A percentile compares a stretch with the other conserved stretches of the same genome.
Conservation (phyloP, 768 basidiomycete species). For the Strobilomyces confusus region DNA sequence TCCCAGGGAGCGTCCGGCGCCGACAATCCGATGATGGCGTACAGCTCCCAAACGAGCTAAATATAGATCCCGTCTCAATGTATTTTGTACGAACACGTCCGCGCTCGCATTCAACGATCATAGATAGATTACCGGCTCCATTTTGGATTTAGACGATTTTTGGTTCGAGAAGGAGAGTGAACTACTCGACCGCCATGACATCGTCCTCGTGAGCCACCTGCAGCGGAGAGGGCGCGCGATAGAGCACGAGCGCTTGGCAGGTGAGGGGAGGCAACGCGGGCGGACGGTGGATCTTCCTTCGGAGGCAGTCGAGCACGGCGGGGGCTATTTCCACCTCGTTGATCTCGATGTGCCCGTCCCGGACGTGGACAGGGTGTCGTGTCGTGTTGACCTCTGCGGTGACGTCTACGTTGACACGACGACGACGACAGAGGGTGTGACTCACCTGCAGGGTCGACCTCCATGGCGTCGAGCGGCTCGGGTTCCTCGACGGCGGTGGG, state of each 20-base stretch:
- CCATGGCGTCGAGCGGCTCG: conserved; percentile 55
- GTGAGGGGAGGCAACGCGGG: conserved; percentile 13
- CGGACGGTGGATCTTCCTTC: conserved; percentile 25
- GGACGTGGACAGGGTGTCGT: neutral
- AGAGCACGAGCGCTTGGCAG: conserved; percentile 53
- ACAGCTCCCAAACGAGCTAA: conserved; percentile 34
- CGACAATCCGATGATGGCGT: conserved; percentile 49
- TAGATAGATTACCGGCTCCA: conserved; percentile 30
- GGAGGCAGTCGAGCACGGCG: conserved; percentile 44
- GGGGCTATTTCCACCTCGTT: conserved; percentile 40
- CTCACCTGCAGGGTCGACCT: conserved; percentile 64
- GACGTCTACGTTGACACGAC: neutral
- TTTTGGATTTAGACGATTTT: conserved; percentile 25
- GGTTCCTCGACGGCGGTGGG: conserved; percentile 44
- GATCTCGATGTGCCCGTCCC: conserved; percentile 12
- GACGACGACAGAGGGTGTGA: conserved; percentile 1
- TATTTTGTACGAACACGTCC: conserved; percentile 8
- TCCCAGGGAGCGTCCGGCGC: conserved; percentile 22
- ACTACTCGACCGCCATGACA: conserved; percentile 54
- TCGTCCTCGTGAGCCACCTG: conserved; percentile 30
- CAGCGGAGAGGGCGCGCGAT: conserved; percentile 36
- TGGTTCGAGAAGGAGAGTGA: conserved; percentile 15
- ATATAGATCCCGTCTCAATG: neutral
- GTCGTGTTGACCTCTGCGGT: conserved; percentile 21
- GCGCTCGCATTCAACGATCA: conserved; percentile 13